Evolutionary conservation across 768 basidiomycete genomes (phyloP).

Genomic region (Sarcomyxa edulis): DNA sequence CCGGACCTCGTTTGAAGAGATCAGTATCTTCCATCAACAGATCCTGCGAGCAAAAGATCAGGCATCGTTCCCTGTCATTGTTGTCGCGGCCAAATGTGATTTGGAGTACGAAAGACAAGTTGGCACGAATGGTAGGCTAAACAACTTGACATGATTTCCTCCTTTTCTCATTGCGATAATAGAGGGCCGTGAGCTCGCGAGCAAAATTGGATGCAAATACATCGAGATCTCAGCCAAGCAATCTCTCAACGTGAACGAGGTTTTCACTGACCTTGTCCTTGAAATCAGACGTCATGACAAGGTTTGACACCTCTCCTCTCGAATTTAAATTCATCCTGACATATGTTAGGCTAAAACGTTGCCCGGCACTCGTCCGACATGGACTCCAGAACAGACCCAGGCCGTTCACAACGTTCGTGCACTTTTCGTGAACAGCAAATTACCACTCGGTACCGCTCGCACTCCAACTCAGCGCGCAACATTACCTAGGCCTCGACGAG

Average conservation of each 20-base stretch:
- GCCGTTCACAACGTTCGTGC: too few relatives aligned
- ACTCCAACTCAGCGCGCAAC: too few relatives aligned
- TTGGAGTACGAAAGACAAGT: slow-evolving; percentile 95
- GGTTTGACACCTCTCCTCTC: too few relatives aligned
- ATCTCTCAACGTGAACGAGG: slow-evolving; percentile 94
- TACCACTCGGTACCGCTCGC: too few relatives aligned
- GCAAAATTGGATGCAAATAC: slow-evolving; percentile 91
- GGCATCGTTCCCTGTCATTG: slow-evolving; percentile 91
- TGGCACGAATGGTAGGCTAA: slow-evolving; percentile 75
- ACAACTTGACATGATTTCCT: neutral
- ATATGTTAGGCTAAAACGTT: too few relatives aligned
- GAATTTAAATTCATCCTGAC: too few relatives aligned
- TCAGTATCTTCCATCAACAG: slow-evolving; percentile 92
- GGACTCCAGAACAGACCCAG: too few relatives aligned
- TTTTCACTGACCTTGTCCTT: slow-evolving; percentile 88
- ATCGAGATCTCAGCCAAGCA: slow-evolving; percentile 97
- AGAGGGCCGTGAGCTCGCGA: slow-evolving; percentile 98
- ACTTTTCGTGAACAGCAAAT: too few relatives aligned
- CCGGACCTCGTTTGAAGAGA: slow-evolving; percentile 95
- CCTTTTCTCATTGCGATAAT: slow-evolving; percentile 6
- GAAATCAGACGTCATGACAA: slow-evolving; percentile 94
- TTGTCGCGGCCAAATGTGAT: slow-evolving; percentile 98
- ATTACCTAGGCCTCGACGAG: too few relatives aligned
- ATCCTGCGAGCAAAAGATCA: slow-evolving; percentile 96
- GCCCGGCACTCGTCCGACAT: too few relatives aligned